phyloP scores from a whole-genome alignment of 2,329 filamentous ascomycete genomes.

The Exserohilum turcica region DNA sequence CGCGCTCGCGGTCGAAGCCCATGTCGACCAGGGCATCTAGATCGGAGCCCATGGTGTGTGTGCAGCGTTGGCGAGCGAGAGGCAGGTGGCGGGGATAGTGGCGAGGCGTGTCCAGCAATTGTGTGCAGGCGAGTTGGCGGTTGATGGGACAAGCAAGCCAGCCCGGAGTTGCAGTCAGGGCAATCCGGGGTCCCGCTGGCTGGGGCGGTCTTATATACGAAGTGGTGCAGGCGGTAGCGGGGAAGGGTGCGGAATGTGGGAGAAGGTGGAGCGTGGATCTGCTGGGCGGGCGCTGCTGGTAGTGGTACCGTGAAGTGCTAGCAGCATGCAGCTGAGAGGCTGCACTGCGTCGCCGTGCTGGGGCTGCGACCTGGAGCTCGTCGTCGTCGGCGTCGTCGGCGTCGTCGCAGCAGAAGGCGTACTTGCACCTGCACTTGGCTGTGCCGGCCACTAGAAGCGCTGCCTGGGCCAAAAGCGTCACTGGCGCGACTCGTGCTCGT shows the following conservation, averaged over 20 bases:
- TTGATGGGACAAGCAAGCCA: not conserved
- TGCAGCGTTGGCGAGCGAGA: conserved; percentile 10
- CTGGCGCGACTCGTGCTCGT: conserved; percentile 17
- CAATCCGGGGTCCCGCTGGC: conserved; percentile 4
- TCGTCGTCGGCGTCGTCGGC: too few species aligned
- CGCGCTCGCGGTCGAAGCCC: conserved; percentile 82
- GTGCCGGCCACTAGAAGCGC: conserved; percentile 10
- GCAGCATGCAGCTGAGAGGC: not conserved
- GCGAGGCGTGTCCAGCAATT: conserved; percentile 4
- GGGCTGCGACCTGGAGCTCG: not conserved
- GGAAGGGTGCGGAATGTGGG: conserved; percentile 16
- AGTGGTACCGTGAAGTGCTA: not conserved
- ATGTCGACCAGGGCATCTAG: conserved; percentile 67
- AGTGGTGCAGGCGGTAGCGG: conserved; percentile 16
- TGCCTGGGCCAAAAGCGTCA: conserved; percentile 20
- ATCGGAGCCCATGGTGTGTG: conserved; percentile 57
- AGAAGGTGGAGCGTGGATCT: conserved; percentile 24
- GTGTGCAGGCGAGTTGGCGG: not conserved
- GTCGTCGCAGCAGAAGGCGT: too few species aligned
- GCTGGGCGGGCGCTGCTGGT: not conserved
- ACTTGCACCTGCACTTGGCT: too few species aligned
- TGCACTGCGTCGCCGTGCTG: not conserved
- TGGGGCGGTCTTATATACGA: conserved; percentile 9
- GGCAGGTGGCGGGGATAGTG: conserved; percentile 4
- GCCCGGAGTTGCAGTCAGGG: not conserved